These are phyloP conservation scores for Hanseniaspora sp. DNA, from an alignment of 1,139 yeast genomes.

Conservation along the genomic window DNA sequence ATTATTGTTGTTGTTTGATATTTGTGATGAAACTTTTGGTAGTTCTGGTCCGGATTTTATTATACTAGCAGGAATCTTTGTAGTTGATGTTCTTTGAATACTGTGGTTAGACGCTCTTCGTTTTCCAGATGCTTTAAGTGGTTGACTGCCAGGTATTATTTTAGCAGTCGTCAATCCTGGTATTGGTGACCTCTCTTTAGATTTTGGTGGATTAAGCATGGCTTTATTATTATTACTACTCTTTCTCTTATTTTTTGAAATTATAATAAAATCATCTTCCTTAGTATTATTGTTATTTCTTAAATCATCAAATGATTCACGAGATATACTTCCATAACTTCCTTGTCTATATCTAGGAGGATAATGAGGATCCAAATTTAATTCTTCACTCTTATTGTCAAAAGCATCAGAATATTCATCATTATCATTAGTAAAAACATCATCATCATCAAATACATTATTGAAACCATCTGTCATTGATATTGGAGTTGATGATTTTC, in stretches of 20 bases:
- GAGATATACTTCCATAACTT: neutral
- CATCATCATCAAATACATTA: neutral
- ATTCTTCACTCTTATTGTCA: neutral
- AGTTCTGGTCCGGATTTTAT: slow-evolving; percentile 1
- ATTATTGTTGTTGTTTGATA: neutral
- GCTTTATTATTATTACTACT: neutral
- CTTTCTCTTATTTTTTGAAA: neutral
- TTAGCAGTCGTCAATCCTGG: neutral
- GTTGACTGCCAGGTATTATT: slow-evolving; percentile 6
- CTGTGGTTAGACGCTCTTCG: neutral
- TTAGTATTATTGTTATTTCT: neutral
- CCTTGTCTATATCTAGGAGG: neutral
- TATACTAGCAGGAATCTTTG: neutral
- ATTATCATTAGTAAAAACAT: slow-evolving; percentile 7
- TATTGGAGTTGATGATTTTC: neutral
- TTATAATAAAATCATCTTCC: slow-evolving; percentile 3
- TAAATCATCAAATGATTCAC: neutral
- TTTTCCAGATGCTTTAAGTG: neutral
- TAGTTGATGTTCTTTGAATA: neutral
- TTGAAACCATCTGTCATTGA: neutral
- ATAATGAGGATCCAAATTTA: neutral
- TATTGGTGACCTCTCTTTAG: neutral
- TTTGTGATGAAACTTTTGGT: neutral
- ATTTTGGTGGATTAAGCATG: neutral
- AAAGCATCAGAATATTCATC: neutral